Base-by-base conservation (phyloP, 495 filamentous ascomycete species). In the Neurospora tetraspora region DNA sequence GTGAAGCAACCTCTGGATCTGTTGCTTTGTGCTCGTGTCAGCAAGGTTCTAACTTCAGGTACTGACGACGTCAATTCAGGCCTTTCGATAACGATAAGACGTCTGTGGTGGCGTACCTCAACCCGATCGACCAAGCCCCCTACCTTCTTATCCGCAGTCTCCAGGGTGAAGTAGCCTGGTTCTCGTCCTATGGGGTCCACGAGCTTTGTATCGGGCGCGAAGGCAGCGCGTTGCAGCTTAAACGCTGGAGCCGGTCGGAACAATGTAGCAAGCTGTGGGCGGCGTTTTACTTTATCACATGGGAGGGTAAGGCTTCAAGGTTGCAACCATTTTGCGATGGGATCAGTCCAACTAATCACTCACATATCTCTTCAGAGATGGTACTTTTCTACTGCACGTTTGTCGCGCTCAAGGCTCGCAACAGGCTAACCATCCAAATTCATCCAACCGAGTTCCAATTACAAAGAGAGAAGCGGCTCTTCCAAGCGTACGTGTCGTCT, bases 331-430 rank as follows among this genome's bases (percentile, higher is more conserved):
- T 14, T 36, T 42, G 18, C 38, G 53, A 81, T 70, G 53, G 14
- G 7, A 36, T 34, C 53, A 36, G 27, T 65, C 31, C 12, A 34
- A 27, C 53, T 65, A 65, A 65, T 65, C 53, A 36, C 23, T 31
- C 53, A 16, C 53, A 18, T 65, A 18, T 1, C 34, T n/a, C 23
- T 68, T 27, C 45, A 86, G 85, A 87, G 73, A 89, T 97, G 89
- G 91, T 94, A 14, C 82, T 93, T 1, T 96, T 97, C 79, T 92
- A 91, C 79, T 91, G 88, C 80, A 88, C 90, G 0, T 92, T 95
- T 76, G 81, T 92, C 36, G 89, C 91, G 0, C 85, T 97, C 72
- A 93, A 93, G 77, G 86, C 88, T 16, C 88, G 92, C 69, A 92
- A 93, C 75, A 78, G 77, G 34, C 81, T 84, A 71, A 88, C 83